These are phyloP conservation scores for Neofusicoccum sp. DNA, from an alignment of 2,329 filamentous ascomycete genomes.

Conservation along the genomic window DNA sequence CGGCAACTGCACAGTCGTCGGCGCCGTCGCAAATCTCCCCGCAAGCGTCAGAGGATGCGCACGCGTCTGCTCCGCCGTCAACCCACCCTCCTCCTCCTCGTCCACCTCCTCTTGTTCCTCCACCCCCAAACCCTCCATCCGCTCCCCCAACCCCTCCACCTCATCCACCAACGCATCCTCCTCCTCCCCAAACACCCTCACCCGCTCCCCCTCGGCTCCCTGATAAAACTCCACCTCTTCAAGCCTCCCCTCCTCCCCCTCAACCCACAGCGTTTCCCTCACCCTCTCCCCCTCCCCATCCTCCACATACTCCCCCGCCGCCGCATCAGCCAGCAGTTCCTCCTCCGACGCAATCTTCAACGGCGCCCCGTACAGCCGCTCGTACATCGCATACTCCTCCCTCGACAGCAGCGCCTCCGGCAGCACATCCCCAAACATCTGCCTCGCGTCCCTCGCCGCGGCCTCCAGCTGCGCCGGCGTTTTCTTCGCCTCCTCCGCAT, in stretches of 20 bases:
- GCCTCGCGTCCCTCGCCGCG: constrained; percentile 70
- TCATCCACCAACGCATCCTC: constrained; percentile 43
- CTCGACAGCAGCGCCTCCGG: constrained; percentile 70
- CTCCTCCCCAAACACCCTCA: constrained; percentile 38
- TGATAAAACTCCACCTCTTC: constrained; percentile 62
- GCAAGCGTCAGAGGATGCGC: constrained; percentile 73
- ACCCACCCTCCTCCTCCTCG: constrained; percentile 27
- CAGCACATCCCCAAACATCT: constrained; percentile 75
- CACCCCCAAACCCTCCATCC: constrained; percentile 31
- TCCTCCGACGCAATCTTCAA: constrained; percentile 63
- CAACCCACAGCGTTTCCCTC: constrained; percentile 51
- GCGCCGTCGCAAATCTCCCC: constrained; percentile 74
- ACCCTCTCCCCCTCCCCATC: constrained; percentile 51
- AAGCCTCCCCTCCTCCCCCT: constrained; percentile 59
- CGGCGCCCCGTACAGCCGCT: constrained; percentile 78
- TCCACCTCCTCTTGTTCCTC: constrained; percentile 34
- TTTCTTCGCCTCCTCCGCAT: not conserved
- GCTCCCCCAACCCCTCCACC: constrained; percentile 31
- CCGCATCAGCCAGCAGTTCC: constrained; percentile 27
- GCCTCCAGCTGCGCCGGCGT: constrained; percentile 55
- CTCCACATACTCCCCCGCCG: constrained; percentile 35
- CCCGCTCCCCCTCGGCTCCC: constrained; percentile 32
- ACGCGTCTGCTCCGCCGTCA: constrained; percentile 45
- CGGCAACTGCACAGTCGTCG: constrained; percentile 76
- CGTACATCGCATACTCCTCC: constrained; percentile 75